These are phyloP conservation scores for Orobanche coerulescens DNA, from an alignment of 257 asterid species.

Conservation along the genomic window DNA sequence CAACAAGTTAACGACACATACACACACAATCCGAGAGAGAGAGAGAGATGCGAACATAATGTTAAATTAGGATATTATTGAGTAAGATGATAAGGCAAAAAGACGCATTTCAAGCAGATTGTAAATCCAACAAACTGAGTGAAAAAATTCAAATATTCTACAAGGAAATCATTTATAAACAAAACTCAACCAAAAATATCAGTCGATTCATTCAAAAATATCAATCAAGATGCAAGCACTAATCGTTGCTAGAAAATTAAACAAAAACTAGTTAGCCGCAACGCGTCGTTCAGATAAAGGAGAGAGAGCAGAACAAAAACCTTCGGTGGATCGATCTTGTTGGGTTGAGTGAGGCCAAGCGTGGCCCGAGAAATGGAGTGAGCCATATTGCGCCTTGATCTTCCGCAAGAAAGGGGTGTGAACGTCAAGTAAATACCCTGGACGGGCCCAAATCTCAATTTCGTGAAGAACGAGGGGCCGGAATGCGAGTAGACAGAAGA, in stretches of 20 bases:
- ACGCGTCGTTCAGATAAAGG: neutral
- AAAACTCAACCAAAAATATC: too few species aligned
- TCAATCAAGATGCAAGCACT: too few species aligned
- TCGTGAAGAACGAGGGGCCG: slow-evolving; percentile 34
- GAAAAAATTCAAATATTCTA: too few species aligned
- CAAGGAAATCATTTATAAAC: too few species aligned
- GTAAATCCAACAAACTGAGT: too few species aligned
- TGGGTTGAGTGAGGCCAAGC: slow-evolving; percentile 53
- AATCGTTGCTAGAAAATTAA: too few species aligned
- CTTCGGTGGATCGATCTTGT: slow-evolving; percentile 35
- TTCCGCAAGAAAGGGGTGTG: slow-evolving; percentile 19
- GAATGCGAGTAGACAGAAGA: slow-evolving; percentile 21
- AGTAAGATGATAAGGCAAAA: neutral
- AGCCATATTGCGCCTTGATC: slow-evolving; percentile 44
- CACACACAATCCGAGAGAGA: too few species aligned
- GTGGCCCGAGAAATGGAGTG: slow-evolving; percentile 49
- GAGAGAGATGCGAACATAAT: too few species aligned
- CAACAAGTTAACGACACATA: neutral
- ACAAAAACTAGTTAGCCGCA: too few species aligned
- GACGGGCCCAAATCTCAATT: slow-evolving; percentile 22
- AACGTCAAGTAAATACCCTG: slow-evolving; percentile 25
- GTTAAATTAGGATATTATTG: too few species aligned
- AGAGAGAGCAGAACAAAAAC: slow-evolving; percentile 12
- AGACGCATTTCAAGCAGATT: too few species aligned
- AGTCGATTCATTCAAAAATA: too few species aligned